Conservation (phyloP, 192 early-diverging fungal genomes). For the Podochytrium sp. region DNA sequence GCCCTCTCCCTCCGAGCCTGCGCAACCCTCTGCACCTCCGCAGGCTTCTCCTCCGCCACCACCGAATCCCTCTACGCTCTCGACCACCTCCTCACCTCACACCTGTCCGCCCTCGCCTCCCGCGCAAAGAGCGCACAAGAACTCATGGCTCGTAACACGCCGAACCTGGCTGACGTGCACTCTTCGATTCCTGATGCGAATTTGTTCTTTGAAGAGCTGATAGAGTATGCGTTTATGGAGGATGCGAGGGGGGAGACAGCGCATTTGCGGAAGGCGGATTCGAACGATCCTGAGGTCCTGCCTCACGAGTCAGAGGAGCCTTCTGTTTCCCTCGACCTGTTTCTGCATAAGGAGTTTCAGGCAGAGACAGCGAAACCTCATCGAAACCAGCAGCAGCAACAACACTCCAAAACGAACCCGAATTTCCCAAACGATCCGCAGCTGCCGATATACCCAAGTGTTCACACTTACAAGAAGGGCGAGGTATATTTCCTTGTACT, state of each 20-base stretch:
- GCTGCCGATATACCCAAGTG: slow-evolving; percentile 29
- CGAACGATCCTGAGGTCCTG: not conserved
- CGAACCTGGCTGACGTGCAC: not conserved
- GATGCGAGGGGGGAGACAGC: not conserved
- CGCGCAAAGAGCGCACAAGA: too few species aligned
- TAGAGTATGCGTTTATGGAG: not conserved
- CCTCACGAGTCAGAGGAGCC: not conserved
- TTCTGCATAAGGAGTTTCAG: slow-evolving; percentile 12
- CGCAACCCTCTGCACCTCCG: too few species aligned
- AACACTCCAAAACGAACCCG: not conserved
- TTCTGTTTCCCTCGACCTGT: not conserved
- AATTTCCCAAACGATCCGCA: not conserved
- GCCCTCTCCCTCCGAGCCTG: too few species aligned
- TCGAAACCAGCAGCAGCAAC: not conserved
- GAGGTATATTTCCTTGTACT: slow-evolving; percentile 22
- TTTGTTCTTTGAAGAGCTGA: not conserved
- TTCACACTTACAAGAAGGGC: slow-evolving; percentile 30
- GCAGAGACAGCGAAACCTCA: not conserved
- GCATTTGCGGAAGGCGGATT: not conserved
- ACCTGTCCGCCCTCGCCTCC: too few species aligned
- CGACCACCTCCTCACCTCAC: too few species aligned
- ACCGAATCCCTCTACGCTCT: too few species aligned
- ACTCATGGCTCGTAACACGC: not conserved
- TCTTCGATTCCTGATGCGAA: not conserved
- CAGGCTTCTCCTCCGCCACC: too few species aligned